Evolutionary conservation across 208 protist species (phyloP).

Genomic region (Wallacemonas rigidus): DNA sequence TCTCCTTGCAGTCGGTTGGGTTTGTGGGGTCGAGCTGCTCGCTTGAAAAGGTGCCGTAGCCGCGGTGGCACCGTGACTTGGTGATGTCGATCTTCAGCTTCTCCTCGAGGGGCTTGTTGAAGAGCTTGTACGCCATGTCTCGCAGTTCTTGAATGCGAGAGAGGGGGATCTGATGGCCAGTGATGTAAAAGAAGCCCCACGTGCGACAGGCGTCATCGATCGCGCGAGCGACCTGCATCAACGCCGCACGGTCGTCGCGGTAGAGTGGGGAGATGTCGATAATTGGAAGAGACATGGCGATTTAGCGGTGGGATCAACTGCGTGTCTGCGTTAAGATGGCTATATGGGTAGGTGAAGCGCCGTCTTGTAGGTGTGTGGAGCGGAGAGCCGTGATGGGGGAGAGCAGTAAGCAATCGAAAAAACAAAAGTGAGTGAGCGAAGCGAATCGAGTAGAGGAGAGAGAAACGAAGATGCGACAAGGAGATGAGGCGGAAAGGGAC

Average conservation of each 20-base stretch:
- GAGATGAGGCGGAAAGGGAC: too few species aligned
- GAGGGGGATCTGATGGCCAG: constrained; percentile 58
- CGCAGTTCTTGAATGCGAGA: constrained; percentile 44
- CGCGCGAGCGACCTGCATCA: constrained; percentile 47
- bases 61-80: constrained; percentile 54
- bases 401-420: too few species aligned
- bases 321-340: neutral
- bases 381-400: too few species aligned
- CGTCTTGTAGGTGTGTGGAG: too few species aligned
- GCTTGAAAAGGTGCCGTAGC: constrained; percentile 50
- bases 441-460: too few species aligned
- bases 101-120: constrained; percentile 58
- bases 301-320: neutral
- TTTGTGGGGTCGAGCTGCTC: constrained; percentile 60
- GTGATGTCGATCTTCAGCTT: constrained; percentile 74
- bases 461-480: too few species aligned
- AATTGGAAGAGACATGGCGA: constrained; percentile 47
- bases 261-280: constrained; percentile 76
- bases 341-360: neutral
- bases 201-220: constrained; percentile 73
- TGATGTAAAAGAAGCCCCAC: constrained; percentile 88
- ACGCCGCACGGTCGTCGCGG: constrained; percentile 33
- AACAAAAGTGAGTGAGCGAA: too few species aligned
- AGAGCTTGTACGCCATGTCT: constrained; percentile 58
- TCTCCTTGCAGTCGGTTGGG: constrained; percentile 70